phyloP scores from a whole-genome alignment of 345 rosid species.

The Microthlaspi erraticum region DNA sequence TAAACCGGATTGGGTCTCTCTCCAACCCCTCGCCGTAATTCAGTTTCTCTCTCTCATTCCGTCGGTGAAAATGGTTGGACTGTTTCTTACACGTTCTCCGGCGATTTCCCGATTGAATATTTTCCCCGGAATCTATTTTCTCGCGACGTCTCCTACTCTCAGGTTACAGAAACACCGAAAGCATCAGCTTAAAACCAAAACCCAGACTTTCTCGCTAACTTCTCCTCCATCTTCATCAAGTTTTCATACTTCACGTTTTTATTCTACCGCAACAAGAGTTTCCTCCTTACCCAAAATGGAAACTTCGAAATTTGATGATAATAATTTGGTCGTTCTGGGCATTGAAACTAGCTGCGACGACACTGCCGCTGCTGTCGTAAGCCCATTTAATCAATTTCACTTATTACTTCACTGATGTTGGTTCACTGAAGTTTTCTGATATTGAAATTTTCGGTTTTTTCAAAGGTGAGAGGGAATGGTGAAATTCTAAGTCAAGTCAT shows the following conservation, averaged over 20 bases:
- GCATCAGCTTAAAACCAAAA: not conserved
- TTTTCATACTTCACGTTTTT: not conserved
- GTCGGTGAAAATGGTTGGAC: slow-evolving; percentile 39
- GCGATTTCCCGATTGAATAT: slow-evolving; percentile 29
- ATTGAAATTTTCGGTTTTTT: slow-evolving; percentile 17
- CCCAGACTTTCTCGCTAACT: not conserved
- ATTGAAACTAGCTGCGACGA: slow-evolving; percentile 98
- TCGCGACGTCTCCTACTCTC: slow-evolving; percentile 6
- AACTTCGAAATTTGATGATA: slow-evolving; percentile 39
- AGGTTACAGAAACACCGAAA: slow-evolving; percentile 9
- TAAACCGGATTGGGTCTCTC: slow-evolving; percentile 23
- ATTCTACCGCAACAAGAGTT: slow-evolving; percentile 1
- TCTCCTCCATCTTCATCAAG: slow-evolving; percentile 32
- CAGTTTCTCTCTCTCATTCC: not conserved
- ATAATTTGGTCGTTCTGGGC: slow-evolving; percentile 80
- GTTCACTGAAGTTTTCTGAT: slow-evolving; percentile 4
- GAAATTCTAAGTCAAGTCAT: slow-evolving; percentile 90
- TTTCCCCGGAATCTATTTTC: slow-evolving; percentile 9
- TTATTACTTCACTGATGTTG: too few relatives aligned
- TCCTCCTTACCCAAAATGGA: not conserved
- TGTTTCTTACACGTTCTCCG: slow-evolving; percentile 40
- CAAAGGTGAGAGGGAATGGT: slow-evolving; percentile 89
- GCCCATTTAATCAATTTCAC: slow-evolving; percentile 30
- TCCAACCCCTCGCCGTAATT: slow-evolving; percentile 7
- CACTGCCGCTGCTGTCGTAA: slow-evolving; percentile 94